Evolutionary conservation across 2,329 filamentous ascomycete species (phyloP), one percentile per base, ranked within the genome.

Genomic region (Ophiocordyceps camponoti-saundersi): DNA sequence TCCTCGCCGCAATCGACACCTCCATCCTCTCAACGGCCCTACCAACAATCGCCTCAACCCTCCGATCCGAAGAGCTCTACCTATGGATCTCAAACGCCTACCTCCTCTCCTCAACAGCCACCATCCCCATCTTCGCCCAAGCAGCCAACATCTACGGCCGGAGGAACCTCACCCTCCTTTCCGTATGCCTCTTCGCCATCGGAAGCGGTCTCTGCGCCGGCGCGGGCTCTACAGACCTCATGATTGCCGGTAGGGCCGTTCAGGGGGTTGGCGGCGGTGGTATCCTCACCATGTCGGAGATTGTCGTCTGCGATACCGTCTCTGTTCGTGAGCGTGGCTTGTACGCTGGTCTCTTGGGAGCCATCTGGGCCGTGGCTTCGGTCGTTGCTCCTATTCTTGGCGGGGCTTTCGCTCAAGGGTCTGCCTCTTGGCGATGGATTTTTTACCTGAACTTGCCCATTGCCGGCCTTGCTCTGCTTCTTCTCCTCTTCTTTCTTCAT

Each of bases 61-160:
- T 59, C 6, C 49, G 49, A 13, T 47, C 45, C 0, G 52, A 49
- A 1, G 44, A 50, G 15, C 45, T 51, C 32, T 60, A 56, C 46
- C 45, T 60, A 36, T 59, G 56, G 57, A 49, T 58, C 36, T 48
- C 51, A 3, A 55, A 59, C 47, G 45, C 44, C 3, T 57, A 52
- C 45, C 49, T 58, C 20, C 47, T 58, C 6, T 48, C 53, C 23
- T 47, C 44, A 50, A 53, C 41, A 16, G 46, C 42, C 26, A 21
- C 30, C 13, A 26, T 29, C 23, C 36, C 44, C 23, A 29, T 46
- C 8, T 68, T 66, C 44, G 70, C 68, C 1, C 69, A 75, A 51
- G 48, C 69, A 0, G 61, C 67, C 26, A 64, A 74, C 50, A 62
- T 75, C 20, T 75, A 69, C 47, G 73, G 75, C 15, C 63, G 73